Evolutionary conservation across 352 stramenopile genomes (phyloP).

Genomic region (Phytophthora ohioensis): DNA sequence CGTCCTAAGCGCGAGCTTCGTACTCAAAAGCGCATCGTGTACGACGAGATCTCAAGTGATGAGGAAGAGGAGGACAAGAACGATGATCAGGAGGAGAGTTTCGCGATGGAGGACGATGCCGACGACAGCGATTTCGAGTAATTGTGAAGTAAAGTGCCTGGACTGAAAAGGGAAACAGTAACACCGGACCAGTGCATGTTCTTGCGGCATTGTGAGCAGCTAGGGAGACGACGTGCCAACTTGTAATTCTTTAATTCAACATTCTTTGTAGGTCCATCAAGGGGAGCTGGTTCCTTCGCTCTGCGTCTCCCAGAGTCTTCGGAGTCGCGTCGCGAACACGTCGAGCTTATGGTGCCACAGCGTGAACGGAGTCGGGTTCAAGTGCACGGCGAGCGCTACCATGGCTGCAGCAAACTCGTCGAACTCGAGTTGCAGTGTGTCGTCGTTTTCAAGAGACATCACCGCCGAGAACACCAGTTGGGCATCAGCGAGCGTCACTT

Average conservation of each 20-base stretch:
- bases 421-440: slow-evolving; percentile 64
- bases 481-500: slow-evolving; percentile 34
- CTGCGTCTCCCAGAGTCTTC: slow-evolving; percentile 8
- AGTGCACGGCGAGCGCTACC: slow-evolving; percentile 53
- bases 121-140: slow-evolving; percentile 72
- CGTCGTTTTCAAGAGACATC: slow-evolving; percentile 64
- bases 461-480: slow-evolving; percentile 53
- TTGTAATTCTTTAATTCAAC: slow-evolving; percentile 26
- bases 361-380: slow-evolving; percentile 58
- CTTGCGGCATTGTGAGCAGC: not conserved
- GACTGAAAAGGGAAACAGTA: slow-evolving; percentile 12
- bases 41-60: slow-evolving; percentile 65
- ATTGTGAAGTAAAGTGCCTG: slow-evolving; percentile 30
- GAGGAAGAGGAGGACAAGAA: slow-evolving; percentile 50
- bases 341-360: slow-evolving; percentile 68
- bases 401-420: slow-evolving; percentile 65
- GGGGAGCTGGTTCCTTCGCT: slow-evolving; percentile 7
- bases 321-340: slow-evolving; percentile 45
- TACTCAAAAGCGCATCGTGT: slow-evolving; percentile 55
- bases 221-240: not conserved
- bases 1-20: slow-evolving; percentile 48
- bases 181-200: slow-evolving; percentile 15
- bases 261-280: slow-evolving; percentile 20
- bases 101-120: slow-evolving; percentile 58
- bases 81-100: slow-evolving; percentile 54